Base-by-base conservation (phyloP, 208 protist species). In the Crithidia sp. region DNA sequence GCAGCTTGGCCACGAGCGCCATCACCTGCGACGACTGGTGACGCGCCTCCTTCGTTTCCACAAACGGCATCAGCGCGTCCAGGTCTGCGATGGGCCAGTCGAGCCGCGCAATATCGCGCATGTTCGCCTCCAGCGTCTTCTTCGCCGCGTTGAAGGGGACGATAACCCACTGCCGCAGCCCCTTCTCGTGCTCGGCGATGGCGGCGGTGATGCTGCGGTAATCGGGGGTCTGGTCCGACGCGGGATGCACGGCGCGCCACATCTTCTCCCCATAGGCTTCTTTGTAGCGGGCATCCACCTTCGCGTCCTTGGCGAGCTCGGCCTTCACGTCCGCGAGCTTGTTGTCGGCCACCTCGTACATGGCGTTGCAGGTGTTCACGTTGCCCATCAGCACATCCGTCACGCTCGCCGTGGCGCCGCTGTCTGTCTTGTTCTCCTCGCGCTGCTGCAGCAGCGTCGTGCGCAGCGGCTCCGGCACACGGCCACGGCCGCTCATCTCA, bases 31-130 rank as follows among this genome's bases (percentile, higher is more conserved):
- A 53, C 37, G 81, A 84, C 80, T 90, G 83, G 69, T 91, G 69
- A 17, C 80, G 76, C 10, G 84, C 81, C 64, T 90, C 89, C 66
- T 88, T 87, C 14, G 84, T 88, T 41, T 90, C 79, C 37, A 84
- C 75, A 78, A 90, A 94, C 1, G 92, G 92, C 88, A 96, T 94
- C 39, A 96, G 82, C 16, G 85, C 83, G 61, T 96, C 90, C 36
- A 96, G 59, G 59, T 96, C 92, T 7, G 8, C 49, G 62, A 92
- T 88, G 7, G 84, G 67, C 85, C 84, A 94, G 71, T 92, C 88
- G 12, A 96, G 74, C 12, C 89, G 86, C 4, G 88, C 82, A 14
- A 95, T 71, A 70, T 90, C 66, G 28, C 83, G 79, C 44, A 92
- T 65, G 75, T 87, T 85, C 5, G 68, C 70, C 43, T 89, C 76